A percentile compares a stretch with the other conserved stretches of the same genome.
Conservation (phyloP, 768 basidiomycete species). For the Amanita jacksonii region DNA sequence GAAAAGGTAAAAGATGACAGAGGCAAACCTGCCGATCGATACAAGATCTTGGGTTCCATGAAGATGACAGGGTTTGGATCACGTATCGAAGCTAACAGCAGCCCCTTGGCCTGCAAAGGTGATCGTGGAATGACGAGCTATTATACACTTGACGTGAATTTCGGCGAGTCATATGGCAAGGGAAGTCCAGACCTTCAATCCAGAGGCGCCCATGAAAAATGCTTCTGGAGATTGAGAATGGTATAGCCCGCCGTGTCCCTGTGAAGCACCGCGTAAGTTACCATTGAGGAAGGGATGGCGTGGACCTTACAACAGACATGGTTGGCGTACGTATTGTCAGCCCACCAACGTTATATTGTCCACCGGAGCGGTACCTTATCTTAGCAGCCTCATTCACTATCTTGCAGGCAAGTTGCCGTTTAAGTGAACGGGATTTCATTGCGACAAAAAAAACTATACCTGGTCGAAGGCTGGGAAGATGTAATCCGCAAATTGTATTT, state of each 20-base stretch:
- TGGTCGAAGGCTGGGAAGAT: constrained; percentile 95
- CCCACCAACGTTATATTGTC: constrained; percentile 71
- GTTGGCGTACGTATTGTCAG: constrained; percentile 80
- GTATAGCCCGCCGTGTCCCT: constrained; percentile 83
- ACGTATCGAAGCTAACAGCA: constrained; percentile 77
- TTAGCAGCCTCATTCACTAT: constrained; percentile 95
- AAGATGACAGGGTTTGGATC: constrained; percentile 93
- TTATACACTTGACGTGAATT: no score
- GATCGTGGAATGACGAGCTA: constrained; percentile 88
- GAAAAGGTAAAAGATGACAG: neutral
- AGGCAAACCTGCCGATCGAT: constrained; percentile 74
- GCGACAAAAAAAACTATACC: constrained; percentile 26
- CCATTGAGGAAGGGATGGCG: neutral
- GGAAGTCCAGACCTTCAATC: constrained; percentile 56
- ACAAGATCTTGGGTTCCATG: constrained; percentile 92
- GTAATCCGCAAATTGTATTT: constrained; percentile 88
- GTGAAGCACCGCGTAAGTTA: neutral
- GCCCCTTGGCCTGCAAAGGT: constrained; percentile 91
- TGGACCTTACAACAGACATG: constrained; percentile 65
- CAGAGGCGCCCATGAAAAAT: constrained; percentile 86
- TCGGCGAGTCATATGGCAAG: neutral
- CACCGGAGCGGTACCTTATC: constrained; percentile 82
- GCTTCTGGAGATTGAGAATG: constrained; percentile 95
- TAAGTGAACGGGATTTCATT: neutral
- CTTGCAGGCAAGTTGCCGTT: constrained; percentile 26